A percentile compares a stretch with the other conserved stretches of the same genome.
Conservation (phyloP, 352 stramenopile species). For the Phytophthora rubi region DNA sequence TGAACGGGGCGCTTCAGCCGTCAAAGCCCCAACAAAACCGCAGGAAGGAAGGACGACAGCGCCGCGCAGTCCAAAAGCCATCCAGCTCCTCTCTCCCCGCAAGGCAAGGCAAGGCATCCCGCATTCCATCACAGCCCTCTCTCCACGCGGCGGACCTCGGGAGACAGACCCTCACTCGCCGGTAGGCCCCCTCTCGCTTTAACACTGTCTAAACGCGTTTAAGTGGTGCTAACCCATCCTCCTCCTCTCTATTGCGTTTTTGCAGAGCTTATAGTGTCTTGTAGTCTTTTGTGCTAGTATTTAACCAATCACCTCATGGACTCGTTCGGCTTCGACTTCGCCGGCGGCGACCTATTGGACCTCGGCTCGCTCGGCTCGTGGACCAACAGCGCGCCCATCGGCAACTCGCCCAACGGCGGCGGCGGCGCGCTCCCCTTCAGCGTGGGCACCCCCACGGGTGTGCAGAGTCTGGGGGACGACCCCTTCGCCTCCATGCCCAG, state of each 20-base stretch:
- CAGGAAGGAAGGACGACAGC: slow-evolving; percentile 21
- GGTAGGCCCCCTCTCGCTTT: slow-evolving; percentile 13
- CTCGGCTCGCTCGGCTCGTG: slow-evolving; percentile 76
- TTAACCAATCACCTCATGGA: slow-evolving; percentile 59
- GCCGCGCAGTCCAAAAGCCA: background rate
- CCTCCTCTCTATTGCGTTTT: too few species aligned
- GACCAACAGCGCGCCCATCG: slow-evolving; percentile 69
- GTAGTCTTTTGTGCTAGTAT: slow-evolving; percentile 46
- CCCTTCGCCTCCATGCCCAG: slow-evolving; percentile 60
- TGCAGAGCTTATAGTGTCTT: slow-evolving; percentile 23
- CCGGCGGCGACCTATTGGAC: slow-evolving; percentile 74
- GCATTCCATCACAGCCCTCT: background rate
- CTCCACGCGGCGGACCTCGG: background rate
- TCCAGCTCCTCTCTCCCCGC: background rate
- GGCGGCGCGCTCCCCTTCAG: slow-evolving; percentile 68
- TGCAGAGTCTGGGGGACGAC: slow-evolving; percentile 84
- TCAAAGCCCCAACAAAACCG: slow-evolving; percentile 31
- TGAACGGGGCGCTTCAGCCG: slow-evolving; percentile 38
- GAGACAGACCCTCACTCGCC: slow-evolving; percentile 4
- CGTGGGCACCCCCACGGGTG: slow-evolving; percentile 83
- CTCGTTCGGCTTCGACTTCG: slow-evolving; percentile 88
- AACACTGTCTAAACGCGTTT: too few species aligned
- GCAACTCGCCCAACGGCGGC: slow-evolving; percentile 69
- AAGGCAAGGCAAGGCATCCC: too few species aligned
- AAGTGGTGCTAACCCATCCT: too few species aligned